Evolutionary conservation across 1,284 basidiomycete genomes (phyloP), one percentile per base, ranked within the genome.

Genomic region (Pascua sp.): DNA sequence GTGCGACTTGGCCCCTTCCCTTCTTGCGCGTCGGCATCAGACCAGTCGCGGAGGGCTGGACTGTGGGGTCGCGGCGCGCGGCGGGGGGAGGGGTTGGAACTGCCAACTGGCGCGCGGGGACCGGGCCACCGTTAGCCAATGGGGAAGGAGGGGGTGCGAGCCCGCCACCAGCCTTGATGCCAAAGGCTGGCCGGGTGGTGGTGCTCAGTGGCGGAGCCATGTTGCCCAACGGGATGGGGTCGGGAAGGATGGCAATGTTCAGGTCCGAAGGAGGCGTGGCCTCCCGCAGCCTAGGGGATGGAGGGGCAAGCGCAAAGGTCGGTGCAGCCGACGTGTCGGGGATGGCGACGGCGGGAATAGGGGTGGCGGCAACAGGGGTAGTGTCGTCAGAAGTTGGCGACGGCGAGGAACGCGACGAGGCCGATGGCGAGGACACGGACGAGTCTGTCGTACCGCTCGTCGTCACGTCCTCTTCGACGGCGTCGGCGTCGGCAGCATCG

Each of bases 391-490:
- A 37, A 11, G 62, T 5, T 8, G 65, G 60, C 4, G 65, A 53
- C 4, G 72, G 63, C 24, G 67, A 55, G 1, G 78, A 81, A n/a
- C 92, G 93, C 13, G 86, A 86, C 55, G 91, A 93, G 71, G 85
- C 82, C 5, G 85, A 79, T 24, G 86, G 83, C 7, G 93, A 94
- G 73, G 96, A 96, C 0, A 86, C 84, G 4, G 93, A 92, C 1
- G 91, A 86, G 24, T 32, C 24, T 32, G 24, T 32, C 24, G 24
- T 32, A 4, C 24, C 24, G 24, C 24, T 32, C 24, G 24, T 32
- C 24, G 7, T 7, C 24, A 32, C 24, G 7, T 32, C 24, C 24
- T 32, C 24, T 32, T 32, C 24, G 24, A 32, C 24, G 2, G 75
- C 71, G 66, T 92, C 87, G 59, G 86, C 84, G 11, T 76, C 74